Percentiles rank a stretch among this genome's conserved stretches.
Conservation (phyloP, 2,329 filamentous ascomycete genomes). For the Fusarium pseudonygamai region DNA sequence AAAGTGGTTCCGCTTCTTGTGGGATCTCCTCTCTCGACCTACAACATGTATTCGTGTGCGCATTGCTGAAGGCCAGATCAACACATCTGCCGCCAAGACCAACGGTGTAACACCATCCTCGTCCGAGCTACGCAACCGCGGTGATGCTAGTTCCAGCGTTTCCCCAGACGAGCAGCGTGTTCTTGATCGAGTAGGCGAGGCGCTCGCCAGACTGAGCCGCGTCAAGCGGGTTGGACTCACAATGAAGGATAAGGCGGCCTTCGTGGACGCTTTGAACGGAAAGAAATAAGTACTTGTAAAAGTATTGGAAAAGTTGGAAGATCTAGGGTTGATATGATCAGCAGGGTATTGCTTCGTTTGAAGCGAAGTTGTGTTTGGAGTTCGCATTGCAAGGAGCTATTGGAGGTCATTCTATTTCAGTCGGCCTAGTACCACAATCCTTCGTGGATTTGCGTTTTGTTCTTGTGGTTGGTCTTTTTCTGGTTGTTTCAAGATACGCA, state of each 20-base stretch:
- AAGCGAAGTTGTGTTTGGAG: conserved; percentile 4
- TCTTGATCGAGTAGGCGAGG: conserved; percentile 83
- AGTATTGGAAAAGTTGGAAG: background rate
- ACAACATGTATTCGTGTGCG: conserved; percentile 92
- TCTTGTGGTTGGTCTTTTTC: background rate
- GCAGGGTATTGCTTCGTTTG: background rate
- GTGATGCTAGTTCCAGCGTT: conserved; percentile 47
- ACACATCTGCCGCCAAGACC: conserved; percentile 53
- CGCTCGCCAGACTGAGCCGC: conserved; percentile 84
- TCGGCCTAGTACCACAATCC: conserved; percentile 18
- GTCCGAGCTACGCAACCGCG: conserved; percentile 43
- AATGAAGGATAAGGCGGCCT: conserved; percentile 82
- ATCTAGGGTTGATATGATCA: background rate
- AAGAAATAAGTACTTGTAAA: conserved; percentile 40
- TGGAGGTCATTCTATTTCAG: conserved; percentile 22
- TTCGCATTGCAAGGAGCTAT: conserved; percentile 42
- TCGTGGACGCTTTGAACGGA: conserved; percentile 73
- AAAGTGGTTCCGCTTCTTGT: conserved; percentile 77
- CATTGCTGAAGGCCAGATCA: conserved; percentile 79
- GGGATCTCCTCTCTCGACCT: conserved; percentile 84
- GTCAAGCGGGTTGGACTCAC: conserved; percentile 91
- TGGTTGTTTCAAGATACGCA: background rate
- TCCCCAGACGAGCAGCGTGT: conserved; percentile 71
- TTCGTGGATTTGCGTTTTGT: conserved; percentile 6
- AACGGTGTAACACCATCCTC: conserved; percentile 48